These are phyloP conservation scores for Cladophialophora bantiana DNA, from an alignment of 2,329 filamentous ascomycete species.

Conservation along the genomic window DNA sequence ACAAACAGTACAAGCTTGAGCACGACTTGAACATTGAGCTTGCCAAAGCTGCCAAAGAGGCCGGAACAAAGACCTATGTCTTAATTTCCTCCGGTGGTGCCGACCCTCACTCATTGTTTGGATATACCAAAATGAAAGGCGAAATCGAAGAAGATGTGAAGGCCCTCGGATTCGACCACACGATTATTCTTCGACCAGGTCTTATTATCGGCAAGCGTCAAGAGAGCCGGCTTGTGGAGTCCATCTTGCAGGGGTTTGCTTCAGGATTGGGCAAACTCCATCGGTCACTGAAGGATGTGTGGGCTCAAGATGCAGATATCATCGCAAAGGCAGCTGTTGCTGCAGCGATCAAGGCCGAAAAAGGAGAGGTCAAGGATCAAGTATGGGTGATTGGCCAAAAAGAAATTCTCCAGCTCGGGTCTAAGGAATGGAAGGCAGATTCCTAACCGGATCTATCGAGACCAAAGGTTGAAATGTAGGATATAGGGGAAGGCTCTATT, in stretches of 20 bases:
- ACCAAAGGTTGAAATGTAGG: not conserved
- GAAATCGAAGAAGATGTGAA: conserved; percentile 82
- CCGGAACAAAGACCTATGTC: conserved; percentile 76
- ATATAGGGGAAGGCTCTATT: not conserved
- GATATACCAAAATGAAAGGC: conserved; percentile 77
- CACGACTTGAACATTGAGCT: conserved; percentile 83
- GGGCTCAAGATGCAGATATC: conserved; percentile 76
- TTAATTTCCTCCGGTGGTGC: conserved; percentile 69
- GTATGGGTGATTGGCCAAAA: conserved; percentile 49
- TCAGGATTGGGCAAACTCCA: conserved; percentile 63
- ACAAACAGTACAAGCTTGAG: conserved; percentile 85
- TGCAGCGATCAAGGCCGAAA: conserved; percentile 49
- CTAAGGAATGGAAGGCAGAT: conserved; percentile 40
- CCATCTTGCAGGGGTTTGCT: conserved; percentile 63
- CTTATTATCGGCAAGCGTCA: conserved; percentile 75
- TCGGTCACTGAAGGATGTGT: conserved; percentile 65
- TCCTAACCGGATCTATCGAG: not conserved
- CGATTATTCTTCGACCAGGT: conserved; percentile 76
- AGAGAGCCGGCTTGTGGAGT: conserved; percentile 66
- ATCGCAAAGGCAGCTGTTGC: conserved; percentile 61
- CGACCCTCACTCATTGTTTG: conserved; percentile 61
- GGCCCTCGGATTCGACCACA: conserved; percentile 75
- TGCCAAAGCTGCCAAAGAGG: conserved; percentile 74
- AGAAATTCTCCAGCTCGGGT: conserved; percentile 48
- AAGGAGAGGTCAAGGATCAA: conserved; percentile 52